Percentiles rank a stretch among this genome's conserved stretches.
phyloP scores from a whole-genome alignment of 2,329 filamentous ascomycete genomes.

The Bipolaris gigantea region DNA sequence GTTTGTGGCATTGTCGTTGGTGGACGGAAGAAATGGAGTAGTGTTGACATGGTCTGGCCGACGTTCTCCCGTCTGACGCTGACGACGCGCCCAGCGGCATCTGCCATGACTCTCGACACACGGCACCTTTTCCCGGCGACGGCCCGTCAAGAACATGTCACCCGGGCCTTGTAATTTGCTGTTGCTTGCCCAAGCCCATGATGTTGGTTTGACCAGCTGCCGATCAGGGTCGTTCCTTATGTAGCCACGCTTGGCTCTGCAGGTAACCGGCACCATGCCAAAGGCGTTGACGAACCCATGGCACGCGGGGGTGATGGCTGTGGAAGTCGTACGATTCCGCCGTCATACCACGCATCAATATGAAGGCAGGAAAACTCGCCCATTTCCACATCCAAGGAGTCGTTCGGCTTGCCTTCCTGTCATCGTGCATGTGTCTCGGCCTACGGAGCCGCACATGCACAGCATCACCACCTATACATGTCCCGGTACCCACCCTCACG shows the following conservation, averaged over 20 bases:
- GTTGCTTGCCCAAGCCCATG: background rate
- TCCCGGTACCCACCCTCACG: no score
- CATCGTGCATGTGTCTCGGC: background rate
- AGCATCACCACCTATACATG: background rate
- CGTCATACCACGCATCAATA: background rate
- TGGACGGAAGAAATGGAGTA: background rate
- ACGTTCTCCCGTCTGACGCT: conserved; percentile 4
- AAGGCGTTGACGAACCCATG: background rate
- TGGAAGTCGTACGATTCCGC: background rate
- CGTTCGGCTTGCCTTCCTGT: conserved; percentile 1
- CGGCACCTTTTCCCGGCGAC: background rate
- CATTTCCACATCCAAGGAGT: background rate
- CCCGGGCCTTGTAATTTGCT: background rate
- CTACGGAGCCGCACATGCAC: background rate
- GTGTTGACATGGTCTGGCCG: background rate
- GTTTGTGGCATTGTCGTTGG: no score
- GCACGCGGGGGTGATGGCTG: background rate
- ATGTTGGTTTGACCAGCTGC: background rate
- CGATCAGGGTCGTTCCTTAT: conserved; percentile 3
- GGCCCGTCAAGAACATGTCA: background rate
- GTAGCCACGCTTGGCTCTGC: conserved; percentile 2
- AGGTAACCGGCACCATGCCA: background rate
- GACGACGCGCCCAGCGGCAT: background rate
- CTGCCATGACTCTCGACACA: background rate
- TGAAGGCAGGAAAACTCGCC: background rate